These are phyloP conservation scores for Umbelopsis sp. DNA, from an alignment of 192 early-diverging fungal genomes.

Conservation along the genomic window DNA sequence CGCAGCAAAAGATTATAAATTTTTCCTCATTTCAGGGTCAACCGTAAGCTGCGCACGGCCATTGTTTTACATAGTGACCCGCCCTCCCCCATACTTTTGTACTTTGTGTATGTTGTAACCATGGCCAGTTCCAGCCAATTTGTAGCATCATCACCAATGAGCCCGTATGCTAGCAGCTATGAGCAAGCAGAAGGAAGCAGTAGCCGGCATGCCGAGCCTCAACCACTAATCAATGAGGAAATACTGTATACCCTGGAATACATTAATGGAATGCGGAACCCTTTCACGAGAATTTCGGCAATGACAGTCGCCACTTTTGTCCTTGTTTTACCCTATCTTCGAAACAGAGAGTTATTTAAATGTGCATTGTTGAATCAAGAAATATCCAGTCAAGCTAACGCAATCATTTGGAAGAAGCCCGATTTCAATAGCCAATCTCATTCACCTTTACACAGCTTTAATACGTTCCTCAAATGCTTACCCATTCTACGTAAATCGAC, in stretches of 20 bases:
- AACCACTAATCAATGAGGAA: background rate
- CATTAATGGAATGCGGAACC: background rate
- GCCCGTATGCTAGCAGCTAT: too few species aligned
- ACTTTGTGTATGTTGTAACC: background rate
- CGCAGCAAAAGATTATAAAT: background rate
- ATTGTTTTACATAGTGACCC: background rate
- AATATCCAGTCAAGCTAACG: background rate
- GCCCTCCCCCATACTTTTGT: background rate
- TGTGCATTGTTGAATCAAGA: constrained; percentile 5
- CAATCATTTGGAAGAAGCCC: background rate
- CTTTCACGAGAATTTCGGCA: background rate
- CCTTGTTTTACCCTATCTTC: background rate
- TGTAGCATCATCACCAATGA: background rate
- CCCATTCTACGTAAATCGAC: background rate
- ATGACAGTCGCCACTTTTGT: background rate
- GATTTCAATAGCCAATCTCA: background rate
- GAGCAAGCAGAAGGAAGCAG: too few species aligned
- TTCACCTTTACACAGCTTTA: background rate
- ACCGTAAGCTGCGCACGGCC: constrained; percentile 2
- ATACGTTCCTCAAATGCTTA: background rate
- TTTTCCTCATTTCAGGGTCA: background rate
- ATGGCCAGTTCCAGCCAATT: background rate
- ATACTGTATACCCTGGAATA: background rate
- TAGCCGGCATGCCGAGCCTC: background rate
- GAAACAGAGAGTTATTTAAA: background rate